Evolutionary conservation across 345 rosid genomes (phyloP).

Genomic region (Euphorbia pulcherrima): DNA sequence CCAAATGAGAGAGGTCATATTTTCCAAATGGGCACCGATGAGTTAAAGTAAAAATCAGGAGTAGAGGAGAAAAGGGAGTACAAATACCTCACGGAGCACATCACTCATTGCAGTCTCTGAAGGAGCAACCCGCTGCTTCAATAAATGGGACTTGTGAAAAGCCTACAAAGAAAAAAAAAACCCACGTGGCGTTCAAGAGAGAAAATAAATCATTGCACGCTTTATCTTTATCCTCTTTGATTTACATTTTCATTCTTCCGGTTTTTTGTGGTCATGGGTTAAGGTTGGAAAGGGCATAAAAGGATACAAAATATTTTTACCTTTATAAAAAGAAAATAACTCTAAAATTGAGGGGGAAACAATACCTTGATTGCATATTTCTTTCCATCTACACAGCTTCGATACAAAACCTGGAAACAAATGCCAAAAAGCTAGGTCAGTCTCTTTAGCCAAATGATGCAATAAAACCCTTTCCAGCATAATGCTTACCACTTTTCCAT

Average conservation of each 20-base stretch:
- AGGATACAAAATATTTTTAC: background rate
- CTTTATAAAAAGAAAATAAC: background rate
- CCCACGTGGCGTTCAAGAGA: constrained; percentile 8
- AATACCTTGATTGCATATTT: constrained; percentile 91
- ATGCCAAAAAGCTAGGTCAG: constrained; percentile 18
- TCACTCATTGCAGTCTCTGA: constrained; percentile 99
- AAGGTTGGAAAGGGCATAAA: background rate
- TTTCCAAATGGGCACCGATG: background rate
- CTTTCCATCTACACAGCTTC: constrained; percentile 68
- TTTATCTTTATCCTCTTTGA: background rate
- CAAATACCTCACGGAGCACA: constrained; percentile 85
- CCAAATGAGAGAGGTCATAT: background rate
- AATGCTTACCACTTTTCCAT: constrained; percentile 95
- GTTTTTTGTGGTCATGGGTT: background rate
- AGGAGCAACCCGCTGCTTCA: constrained; percentile 85
- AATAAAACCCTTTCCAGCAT: constrained; percentile 4
- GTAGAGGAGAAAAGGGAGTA: background rate
- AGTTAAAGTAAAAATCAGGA: background rate
- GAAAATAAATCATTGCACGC: background rate
- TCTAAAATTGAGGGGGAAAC: constrained; percentile 7
- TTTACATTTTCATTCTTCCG: background rate
- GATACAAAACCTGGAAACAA: constrained; percentile 67
- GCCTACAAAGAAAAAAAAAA: constrained; percentile 49
- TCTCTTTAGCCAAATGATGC: constrained; percentile 12
- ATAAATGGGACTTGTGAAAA: constrained; percentile 86